Base-by-base conservation (phyloP, 495 filamentous ascomycete species). In the Letharia columbiana region DNA sequence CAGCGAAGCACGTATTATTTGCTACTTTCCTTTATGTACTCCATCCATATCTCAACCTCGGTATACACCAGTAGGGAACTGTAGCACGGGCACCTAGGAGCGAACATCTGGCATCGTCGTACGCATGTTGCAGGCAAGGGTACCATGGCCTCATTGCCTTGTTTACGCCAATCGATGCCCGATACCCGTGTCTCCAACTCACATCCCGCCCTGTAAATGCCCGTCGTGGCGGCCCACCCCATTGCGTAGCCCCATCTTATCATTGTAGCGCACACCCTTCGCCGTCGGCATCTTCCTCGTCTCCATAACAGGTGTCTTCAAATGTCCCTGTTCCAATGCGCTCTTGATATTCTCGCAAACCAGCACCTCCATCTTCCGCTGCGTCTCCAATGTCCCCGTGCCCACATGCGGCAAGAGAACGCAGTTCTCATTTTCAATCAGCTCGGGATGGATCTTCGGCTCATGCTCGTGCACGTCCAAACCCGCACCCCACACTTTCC, bases 401-500 rank as follows among this genome's bases (percentile, higher is more conserved):
- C 90, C 91, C 77, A 94, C 89, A 74, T 95, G 91, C 37, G 91
- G 91, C 59, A 92, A 73, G 60, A 95, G 73, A 77, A 93, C 85
- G 40, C 89, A 88, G 41, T 83, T 79, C 6, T 85, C 83, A 71
- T 89, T 90, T 64, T 79, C 81, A 47, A 93, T 75, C 49, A 95
- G 76, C 3, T 87, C 89, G 3, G 83, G 78, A 70, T 93, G 87
- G 45, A 94, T 79, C 42, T 83, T 75, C 1, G 89, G 89, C 73
- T 92, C 89, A 2, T 78, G 77, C 0, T 87, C 89, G 73, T 87
- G 91, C 58, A 92, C 89, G 74, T 92, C 89, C 20, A 91, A 73
- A 6, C 87, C 89, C 0, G 89, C 89, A 0, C 87, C 88, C 1
- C 83, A 87, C 35, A 92, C 84, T 69, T 82, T 85, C 4, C 86